Percentiles rank a stretch among this genome's conserved stretches.
phyloP scores from a whole-genome alignment of 2,329 filamentous ascomycete genomes.

The Aureobasidium sp. region DNA sequence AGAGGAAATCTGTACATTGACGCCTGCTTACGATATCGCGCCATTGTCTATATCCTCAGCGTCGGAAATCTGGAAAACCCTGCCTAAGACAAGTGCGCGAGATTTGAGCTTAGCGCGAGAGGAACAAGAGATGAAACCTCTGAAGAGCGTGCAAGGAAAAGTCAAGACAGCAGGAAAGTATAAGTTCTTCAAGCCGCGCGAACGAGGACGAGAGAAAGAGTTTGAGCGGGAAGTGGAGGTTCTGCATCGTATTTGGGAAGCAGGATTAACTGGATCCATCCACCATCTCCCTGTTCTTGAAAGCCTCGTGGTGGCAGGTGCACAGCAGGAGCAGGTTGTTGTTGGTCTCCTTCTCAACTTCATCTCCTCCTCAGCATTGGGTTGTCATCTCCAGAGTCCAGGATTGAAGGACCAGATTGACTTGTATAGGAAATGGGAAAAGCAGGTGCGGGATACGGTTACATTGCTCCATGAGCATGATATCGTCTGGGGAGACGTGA shows the following conservation, averaged over 20 bases:
- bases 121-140: neutral
- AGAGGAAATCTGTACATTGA: too few species aligned
- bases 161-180: neutral
- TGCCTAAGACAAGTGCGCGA: too few species aligned
- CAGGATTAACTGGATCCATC: neutral
- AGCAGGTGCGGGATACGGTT: neutral
- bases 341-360: neutral
- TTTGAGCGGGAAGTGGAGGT: neutral
- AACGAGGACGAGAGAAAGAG: neutral
- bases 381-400: neutral
- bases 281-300: neutral
- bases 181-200: neutral
- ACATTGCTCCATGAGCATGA: slow-evolving; percentile 10
- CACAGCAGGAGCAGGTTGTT: neutral
- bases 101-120: too few species aligned
- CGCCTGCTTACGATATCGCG: too few species aligned
- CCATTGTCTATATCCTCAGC: too few species aligned
- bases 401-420: neutral
- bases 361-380: neutral
- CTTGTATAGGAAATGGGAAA: neutral
- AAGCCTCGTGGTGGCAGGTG: neutral
- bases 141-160: neutral
- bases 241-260: neutral
- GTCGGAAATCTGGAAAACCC: too few species aligned
- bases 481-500: slow-evolving; percentile 20